Conservation (phyloP, 306 rosid genomes). For the Casuarina equisetifolia region DNA sequence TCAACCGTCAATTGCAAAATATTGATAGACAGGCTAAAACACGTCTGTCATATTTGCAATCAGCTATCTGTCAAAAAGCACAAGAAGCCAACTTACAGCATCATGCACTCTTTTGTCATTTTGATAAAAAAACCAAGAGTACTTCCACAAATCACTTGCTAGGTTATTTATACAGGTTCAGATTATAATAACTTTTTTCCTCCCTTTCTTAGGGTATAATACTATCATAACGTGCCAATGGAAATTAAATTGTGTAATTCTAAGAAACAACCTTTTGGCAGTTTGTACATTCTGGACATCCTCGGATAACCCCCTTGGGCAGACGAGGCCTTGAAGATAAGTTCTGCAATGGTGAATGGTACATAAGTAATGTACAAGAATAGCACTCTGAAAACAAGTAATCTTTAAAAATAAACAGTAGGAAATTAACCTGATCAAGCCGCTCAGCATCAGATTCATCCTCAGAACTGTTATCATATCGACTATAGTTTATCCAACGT, state of each 20-base stretch:
- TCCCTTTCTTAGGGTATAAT: neutral
- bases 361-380: constrained; percentile 36
- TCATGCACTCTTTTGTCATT: neutral
- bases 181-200: neutral
- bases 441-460: constrained; percentile 67
- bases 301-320: constrained; percentile 85
- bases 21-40: constrained; percentile 14
- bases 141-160: constrained; percentile 21
- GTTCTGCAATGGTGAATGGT: constrained; percentile 55
- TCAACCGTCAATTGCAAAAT: constrained; percentile 35
- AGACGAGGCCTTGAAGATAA: constrained; percentile 52
- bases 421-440: constrained; percentile 64
- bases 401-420: constrained; percentile 12
- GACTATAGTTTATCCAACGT: constrained; percentile 66
- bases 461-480: constrained; percentile 45
- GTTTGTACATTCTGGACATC: constrained; percentile 77
- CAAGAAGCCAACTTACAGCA: constrained; percentile 11
- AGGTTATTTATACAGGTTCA: constrained; percentile 9
- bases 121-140: constrained; percentile 13
- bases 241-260: constrained; percentile 10
- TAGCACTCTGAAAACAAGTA: constrained; percentile 25
- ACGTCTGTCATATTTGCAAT: constrained; percentile 16
- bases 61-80: constrained; percentile 5
- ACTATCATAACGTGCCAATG: neutral
- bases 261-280: constrained; percentile 77